Evolutionary conservation across 345 rosid species (phyloP), one percentile per base, ranked within the genome.

Genomic region (Brassica cretica): DNA sequence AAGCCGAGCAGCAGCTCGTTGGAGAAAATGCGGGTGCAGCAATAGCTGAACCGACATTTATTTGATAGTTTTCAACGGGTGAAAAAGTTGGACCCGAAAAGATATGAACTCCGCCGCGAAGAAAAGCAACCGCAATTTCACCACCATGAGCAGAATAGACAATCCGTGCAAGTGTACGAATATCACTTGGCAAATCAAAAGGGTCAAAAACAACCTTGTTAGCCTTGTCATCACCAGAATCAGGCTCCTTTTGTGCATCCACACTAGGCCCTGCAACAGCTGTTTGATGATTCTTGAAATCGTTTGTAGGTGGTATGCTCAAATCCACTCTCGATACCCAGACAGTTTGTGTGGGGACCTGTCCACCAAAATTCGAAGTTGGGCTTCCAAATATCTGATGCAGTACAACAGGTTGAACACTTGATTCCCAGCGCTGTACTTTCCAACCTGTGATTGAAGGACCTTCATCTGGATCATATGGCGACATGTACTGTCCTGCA

Each of bases 381-480:
- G 98, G 99, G 71, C 81, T 95, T 80, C 98, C 98, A 85, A 95
- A 95, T 78, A 95, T 95, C 70, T 86, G 98, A 87, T 93, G 99
- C 73, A 95, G 90, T 84, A 95, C 97, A 70, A 93, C 99, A 73
- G 91, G 95, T 87, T 95, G 97, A 71, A 95, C 88, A 76, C 97
- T 91, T 69, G 98, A 91, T 82, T 95, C 99, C 98, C 99, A 95
- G 46, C 98, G 98, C 80, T 95, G 99, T 80, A 95, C 93, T 82
- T 98, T 90, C 99, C 97, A 93, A 37, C 99, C 98, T 60, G 97
- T 95, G 73, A 95, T 95, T 70, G 98, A 91, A 88, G 98, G 99
- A 71, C 99, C 99, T 83, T 95, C 99, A 80, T 93, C 99, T 53
- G 99, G 99, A 87, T 93, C 99, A 80, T 90, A 93, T 15, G 98